phyloP scores from a whole-genome alignment of 371 early-diverging fungal genomes.

The Mucor indicus region DNA sequence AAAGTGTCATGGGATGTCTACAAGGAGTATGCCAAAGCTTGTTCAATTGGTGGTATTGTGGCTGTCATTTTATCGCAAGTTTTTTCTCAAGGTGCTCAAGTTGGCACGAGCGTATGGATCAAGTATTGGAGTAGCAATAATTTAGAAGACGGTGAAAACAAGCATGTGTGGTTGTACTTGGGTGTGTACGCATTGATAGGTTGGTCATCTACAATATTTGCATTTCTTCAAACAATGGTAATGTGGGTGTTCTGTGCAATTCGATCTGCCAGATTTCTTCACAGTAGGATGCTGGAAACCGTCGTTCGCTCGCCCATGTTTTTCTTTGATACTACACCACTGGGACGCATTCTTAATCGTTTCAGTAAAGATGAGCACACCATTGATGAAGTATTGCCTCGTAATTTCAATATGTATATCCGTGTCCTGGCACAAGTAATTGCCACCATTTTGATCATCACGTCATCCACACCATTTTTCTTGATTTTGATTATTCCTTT shows the following conservation, averaged over 20 bases:
- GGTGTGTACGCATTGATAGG: conserved; percentile 80
- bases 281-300: conserved; percentile 50
- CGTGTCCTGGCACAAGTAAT: conserved; percentile 46
- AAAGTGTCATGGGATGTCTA: conserved; percentile 71
- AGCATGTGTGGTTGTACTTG: conserved; percentile 56
- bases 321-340: conserved; percentile 83
- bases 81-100: conserved; percentile 50
- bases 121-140: conserved; percentile 65
- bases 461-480: conserved; percentile 59
- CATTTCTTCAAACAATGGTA: conserved; percentile 68
- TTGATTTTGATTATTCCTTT: conserved; percentile 53
- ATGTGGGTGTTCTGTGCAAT: conserved; percentile 83
- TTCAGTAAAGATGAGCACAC: conserved; percentile 86
- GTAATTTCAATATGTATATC: conserved; percentile 57
- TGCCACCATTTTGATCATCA: conserved; percentile 57
- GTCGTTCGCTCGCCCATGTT: conserved; percentile 74
- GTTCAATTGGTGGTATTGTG: conserved; percentile 52
- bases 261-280: conserved; percentile 59
- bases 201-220: conserved; percentile 57
- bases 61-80: conserved; percentile 56
- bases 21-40: conserved; percentile 70
- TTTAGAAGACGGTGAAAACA: conserved; percentile 22
- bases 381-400: conserved; percentile 75
- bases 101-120: conserved; percentile 66
- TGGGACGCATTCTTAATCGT: conserved; percentile 80